Evolutionary conservation across 306 rosid genomes (phyloP), one percentile per base, ranked within the genome.

Genomic region (Cyclanthera cordifolia): DNA sequence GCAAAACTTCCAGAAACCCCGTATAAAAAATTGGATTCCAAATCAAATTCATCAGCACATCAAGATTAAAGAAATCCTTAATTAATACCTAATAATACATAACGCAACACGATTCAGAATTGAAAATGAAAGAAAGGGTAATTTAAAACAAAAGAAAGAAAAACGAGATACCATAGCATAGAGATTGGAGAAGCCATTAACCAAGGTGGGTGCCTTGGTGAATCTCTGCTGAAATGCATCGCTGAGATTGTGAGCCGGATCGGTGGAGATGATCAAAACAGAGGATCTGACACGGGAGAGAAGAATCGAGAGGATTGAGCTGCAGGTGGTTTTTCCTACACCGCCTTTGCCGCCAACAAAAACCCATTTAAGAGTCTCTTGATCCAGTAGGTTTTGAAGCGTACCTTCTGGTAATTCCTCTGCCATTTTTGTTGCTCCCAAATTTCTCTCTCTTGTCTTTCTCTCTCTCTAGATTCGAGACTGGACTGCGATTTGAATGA

Each of bases 341-440:
- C 96, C 99, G 8, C 96, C 99, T 78, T 93, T 93, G 68, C 99
- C 99, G 3, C 99, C 96, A 4, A 93, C 99, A 71, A 93, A 93
- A 46, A 93, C 88, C 99, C 99, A 93, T 82, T 93, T 93, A 16
- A 93, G 90, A 21, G 68, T 25, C n/a, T 90, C 95, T 77, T 94
- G 95, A 39, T 87, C 91, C 74, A 94, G 76, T 50, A 90, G 43
- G 84, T 94, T 94, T 84, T 75, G 81, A n/a, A 94, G 24, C 30
- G 96, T 83, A 64, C 91, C 96, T 23, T 90, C 98, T 0, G 79
- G 79, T 73, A 82, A 48, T 7, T 82, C 85, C 52, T 71, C 77
- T 24, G 80, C 87, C 84, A 82, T 79, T 25, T 43, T 64, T 64
- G 4, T 15, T 1, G 56, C 70, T 23, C 52, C 48, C 59, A 39